Evolutionary conservation across 129 eudicot species (phyloP).

Genomic region (Glebionis coronaria): DNA sequence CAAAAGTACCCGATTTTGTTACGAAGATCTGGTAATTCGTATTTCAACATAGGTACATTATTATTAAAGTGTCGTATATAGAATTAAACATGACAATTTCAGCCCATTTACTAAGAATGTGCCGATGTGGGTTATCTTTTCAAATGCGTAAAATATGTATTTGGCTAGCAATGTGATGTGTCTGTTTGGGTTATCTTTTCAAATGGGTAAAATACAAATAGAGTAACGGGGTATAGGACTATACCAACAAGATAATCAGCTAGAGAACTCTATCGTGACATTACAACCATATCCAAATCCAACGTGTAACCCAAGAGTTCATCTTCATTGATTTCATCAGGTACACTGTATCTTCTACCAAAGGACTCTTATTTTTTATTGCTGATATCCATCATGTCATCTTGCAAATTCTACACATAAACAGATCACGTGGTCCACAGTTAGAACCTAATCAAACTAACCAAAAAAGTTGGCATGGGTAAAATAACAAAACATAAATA

Average conservation of each 20-base stretch:
- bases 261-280: too few species aligned
- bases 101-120: not conserved
- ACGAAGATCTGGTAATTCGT: conserved; percentile 92
- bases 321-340: conserved; percentile 98
- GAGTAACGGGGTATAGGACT: too few species aligned
- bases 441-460: not conserved
- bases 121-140: too few species aligned
- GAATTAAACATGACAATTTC: not conserved
- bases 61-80: not conserved
- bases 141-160: too few species aligned
- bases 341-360: conserved; percentile 88
- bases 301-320: conserved; percentile 98
- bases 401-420: conserved; percentile 72
- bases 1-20: conserved; percentile 81
- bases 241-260: too few species aligned
- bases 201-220: too few species aligned
- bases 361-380: conserved; percentile 91
- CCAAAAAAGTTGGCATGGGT: not conserved
- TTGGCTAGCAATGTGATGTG: too few species aligned
- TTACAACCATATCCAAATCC: too few species aligned
- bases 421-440: not conserved
- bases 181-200: too few species aligned
- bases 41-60: conserved; percentile 20
- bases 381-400: conserved; percentile 97
- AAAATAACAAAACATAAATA: not conserved